A percentile compares a stretch with the other conserved stretches of the same genome.
Conservation (phyloP, 2,329 filamentous ascomycete genomes). For the Davidsoniella eucalypti region DNA sequence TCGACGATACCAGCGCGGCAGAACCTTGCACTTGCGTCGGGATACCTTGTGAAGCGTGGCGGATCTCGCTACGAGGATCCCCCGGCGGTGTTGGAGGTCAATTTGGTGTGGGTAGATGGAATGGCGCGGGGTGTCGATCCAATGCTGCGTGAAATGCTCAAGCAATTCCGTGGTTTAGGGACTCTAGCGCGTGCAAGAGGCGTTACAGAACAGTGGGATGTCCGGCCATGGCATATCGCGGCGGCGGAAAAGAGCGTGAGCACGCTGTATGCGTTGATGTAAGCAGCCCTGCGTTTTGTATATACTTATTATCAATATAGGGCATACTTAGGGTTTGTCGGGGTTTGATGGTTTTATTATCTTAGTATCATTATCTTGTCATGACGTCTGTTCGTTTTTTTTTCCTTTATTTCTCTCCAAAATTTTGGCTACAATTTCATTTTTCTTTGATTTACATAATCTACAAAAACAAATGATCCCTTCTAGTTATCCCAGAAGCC, state of each 20-base stretch:
- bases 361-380: background rate
- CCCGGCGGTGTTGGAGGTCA: slow-evolving; percentile 45
- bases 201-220: slow-evolving; percentile 40
- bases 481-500: slow-evolving; percentile 40
- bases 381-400: background rate
- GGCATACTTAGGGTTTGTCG: background rate
- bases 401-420: background rate
- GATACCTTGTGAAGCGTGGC: slow-evolving; percentile 48
- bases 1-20: slow-evolving; percentile 37
- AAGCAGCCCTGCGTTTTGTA: slow-evolving; percentile 16
- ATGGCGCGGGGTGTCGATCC: slow-evolving; percentile 41
- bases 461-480: background rate
- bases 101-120: slow-evolving; percentile 41
- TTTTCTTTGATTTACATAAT: background rate
- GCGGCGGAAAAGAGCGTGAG: slow-evolving; percentile 52
- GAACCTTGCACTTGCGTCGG: slow-evolving; percentile 42
- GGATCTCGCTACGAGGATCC: slow-evolving; percentile 39
- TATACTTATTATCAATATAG: background rate
- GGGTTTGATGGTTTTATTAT: background rate
- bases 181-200: slow-evolving; percentile 53
- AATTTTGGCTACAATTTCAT: background rate
- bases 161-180: slow-evolving; percentile 50
- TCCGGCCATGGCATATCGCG: slow-evolving; percentile 65
- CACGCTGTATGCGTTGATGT: slow-evolving; percentile 49
- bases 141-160: slow-evolving; percentile 53